A percentile compares a stretch with the other conserved stretches of the same genome.
phyloP scores from a whole-genome alignment of 306 rosid genomes.

The Prunus mume region DNA sequence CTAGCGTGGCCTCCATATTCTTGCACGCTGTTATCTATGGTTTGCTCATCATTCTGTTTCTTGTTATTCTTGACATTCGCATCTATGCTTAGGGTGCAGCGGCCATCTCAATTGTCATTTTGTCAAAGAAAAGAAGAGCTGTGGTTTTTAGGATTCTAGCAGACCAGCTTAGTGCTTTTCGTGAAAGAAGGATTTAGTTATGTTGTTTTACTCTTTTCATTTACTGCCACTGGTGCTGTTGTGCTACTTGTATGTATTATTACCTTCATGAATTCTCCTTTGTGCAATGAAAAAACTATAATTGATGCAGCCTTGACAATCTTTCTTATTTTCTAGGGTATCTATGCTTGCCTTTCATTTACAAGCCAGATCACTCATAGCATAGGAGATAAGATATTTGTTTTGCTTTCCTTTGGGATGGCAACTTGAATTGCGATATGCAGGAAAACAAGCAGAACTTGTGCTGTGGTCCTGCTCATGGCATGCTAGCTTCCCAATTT shows the following conservation, averaged over 20 bases:
- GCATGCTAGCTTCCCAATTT: no score
- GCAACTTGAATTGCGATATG: no score
- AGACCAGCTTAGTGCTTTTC: neutral
- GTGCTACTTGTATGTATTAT: neutral
- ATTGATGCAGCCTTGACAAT: neutral
- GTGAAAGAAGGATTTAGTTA: neutral
- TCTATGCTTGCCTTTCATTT: neutral
- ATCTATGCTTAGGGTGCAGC: slow-evolving; percentile 40
- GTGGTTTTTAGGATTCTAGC: neutral
- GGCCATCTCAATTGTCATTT: neutral
- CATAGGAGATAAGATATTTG: neutral
- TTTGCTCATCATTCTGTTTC: slow-evolving; percentile 63
- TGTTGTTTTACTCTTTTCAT: neutral
- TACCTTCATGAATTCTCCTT: neutral
- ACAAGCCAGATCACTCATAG: neutral
- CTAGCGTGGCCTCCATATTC: slow-evolving; percentile 71
- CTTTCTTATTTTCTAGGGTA: neutral
- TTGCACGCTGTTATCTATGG: slow-evolving; percentile 82
- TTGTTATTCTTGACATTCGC: slow-evolving; percentile 68
- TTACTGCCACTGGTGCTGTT: neutral
- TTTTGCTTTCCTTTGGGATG: neutral
- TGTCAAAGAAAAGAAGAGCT: neutral
- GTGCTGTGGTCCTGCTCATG: no score
- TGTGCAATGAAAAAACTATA: neutral
- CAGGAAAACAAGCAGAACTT: no score